phyloP scores from a whole-genome alignment of 2,329 filamentous ascomycete species.

The Ophiobolus disseminans region DNA sequence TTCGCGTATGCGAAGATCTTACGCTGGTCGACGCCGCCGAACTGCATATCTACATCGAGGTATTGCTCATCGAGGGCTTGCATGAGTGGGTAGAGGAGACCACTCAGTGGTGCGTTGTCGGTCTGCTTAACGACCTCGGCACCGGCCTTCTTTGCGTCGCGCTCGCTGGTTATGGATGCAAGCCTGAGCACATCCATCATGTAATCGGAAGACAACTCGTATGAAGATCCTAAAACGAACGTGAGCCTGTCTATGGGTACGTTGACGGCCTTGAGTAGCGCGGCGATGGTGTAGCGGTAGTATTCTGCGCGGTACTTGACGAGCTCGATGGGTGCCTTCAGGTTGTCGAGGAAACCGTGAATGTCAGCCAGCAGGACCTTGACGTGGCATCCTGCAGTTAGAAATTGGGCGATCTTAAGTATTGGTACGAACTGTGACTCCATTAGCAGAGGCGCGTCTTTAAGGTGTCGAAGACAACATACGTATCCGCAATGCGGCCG shows the following conservation, averaged over 20 bases:
- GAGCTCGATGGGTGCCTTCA: conserved; percentile 87
- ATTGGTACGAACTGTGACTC: conserved; percentile 73
- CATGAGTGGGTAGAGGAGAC: conserved; percentile 83
- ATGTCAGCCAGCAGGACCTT: conserved; percentile 73
- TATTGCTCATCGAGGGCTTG: conserved; percentile 87
- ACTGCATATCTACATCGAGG: conserved; percentile 85
- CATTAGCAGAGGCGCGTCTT: conserved; percentile 11
- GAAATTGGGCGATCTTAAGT: conserved; percentile 88
- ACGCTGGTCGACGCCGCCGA: conserved; percentile 79
- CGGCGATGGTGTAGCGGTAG: conserved; percentile 79
- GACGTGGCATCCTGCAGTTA: conserved; percentile 83
- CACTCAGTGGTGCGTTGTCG: conserved; percentile 74
- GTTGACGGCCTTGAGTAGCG: conserved; percentile 76
- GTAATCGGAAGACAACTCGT: conserved; percentile 74
- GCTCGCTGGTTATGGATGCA: conserved; percentile 72
- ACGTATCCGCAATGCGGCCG: conserved; percentile 84
- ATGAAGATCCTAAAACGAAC: conserved; percentile 84
- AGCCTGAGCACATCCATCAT: conserved; percentile 89
- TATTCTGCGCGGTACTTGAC: conserved; percentile 83
- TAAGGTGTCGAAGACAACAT: not conserved
- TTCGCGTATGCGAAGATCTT: conserved; percentile 88
- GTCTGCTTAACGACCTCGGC: conserved; percentile 95
- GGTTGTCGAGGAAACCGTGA: conserved; percentile 78
- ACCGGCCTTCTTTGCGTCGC: conserved; percentile 87
- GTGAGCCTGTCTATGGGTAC: conserved; percentile 80